Conservation (phyloP, 108 stramenopile species). For the Pseudonitzschia multistriata region DNA sequence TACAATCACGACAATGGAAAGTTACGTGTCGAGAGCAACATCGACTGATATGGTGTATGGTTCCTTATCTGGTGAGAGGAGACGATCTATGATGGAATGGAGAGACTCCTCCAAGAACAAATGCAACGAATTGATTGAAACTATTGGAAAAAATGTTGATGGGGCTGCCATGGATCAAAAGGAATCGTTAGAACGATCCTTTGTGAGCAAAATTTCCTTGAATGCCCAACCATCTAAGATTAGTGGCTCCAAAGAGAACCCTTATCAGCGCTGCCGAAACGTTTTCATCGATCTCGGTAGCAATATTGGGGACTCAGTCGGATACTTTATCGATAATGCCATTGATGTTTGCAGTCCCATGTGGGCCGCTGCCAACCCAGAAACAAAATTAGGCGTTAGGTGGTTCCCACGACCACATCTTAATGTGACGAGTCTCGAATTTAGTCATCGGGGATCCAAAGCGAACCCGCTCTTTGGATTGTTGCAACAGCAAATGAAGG, state of each 20-base stretch:
- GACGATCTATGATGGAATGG: constrained; percentile 12
- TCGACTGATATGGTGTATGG: not conserved
- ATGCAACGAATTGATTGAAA: constrained; percentile 11
- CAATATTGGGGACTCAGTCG: constrained; percentile 44
- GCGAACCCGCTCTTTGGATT: constrained; percentile 23
- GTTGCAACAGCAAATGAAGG: constrained; percentile 7
- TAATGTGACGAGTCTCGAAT: constrained; percentile 21
- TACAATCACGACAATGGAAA: constrained; percentile 1
- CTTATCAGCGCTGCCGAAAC: constrained; percentile 28
- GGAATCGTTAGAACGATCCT: not conserved
- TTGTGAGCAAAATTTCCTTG: not conserved
- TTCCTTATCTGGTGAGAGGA: not conserved
- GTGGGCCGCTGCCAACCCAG: constrained; percentile 11
- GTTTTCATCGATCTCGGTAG: constrained; percentile 44
- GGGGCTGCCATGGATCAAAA: not conserved
- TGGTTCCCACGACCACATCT: constrained; percentile 34
- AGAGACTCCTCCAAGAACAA: constrained; percentile 4
- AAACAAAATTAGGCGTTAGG: not conserved
- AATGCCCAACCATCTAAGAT: constrained; percentile 5
- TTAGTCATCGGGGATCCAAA: constrained; percentile 13
- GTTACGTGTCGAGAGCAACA: not conserved
- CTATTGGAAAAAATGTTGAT: not conserved
- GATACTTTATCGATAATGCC: constrained; percentile 36
- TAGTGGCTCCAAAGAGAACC: not conserved
- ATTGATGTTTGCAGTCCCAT: constrained; percentile 34